Base-by-base conservation (phyloP, 1,284 basidiomycete genomes). In the Sutorius eximius region DNA sequence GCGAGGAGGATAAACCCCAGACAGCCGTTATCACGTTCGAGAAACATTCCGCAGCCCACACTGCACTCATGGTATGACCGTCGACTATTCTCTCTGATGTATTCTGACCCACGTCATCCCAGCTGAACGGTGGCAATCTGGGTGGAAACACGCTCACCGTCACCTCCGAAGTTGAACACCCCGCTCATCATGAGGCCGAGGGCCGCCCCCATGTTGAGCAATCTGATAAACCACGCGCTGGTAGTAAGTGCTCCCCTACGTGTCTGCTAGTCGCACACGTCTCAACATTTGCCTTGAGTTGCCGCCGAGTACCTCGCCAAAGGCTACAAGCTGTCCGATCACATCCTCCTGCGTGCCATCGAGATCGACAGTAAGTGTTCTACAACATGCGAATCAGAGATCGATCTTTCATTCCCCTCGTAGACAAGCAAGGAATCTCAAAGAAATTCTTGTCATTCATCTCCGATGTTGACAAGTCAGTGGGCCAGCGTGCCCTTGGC, bases 291-390 rank as follows among this genome's bases (percentile, higher is more conserved):
- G 0, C 22, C 20, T 38, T 65, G 67, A 78, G 91, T 95, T 64
- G 89, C 88, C 20, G 94, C 94, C 37, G 94, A 96, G 71, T 93
- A 95, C 73, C 83, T 98, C 36, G 89, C 91, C 1, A 85, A 82
- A 67, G 95, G 95, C 3, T 97, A 97, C 75, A 68, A 70, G 45
- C 80, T 97, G 38, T 86, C 87, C 22, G 94, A 97, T 69, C 70
- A 81, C 53, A 82, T 94, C 59, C 78, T 97, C 45, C 80, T 89
- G 62, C 85, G 86, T 59, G 92, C 94, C 24, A 97, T 98, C 66
- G 91, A 94, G 56, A 77, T 94, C 49, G 93, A 96, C 74, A 75
- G 89, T 91, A 63, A 63, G 86, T 45, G 11, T 15, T 33, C 45
- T 38, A 3, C 45, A 15, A 18, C 38, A 20, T 2, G 43, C 36